Conservation (phyloP, 2,329 filamentous ascomycete genomes). For the Amauroascus niger region DNA sequence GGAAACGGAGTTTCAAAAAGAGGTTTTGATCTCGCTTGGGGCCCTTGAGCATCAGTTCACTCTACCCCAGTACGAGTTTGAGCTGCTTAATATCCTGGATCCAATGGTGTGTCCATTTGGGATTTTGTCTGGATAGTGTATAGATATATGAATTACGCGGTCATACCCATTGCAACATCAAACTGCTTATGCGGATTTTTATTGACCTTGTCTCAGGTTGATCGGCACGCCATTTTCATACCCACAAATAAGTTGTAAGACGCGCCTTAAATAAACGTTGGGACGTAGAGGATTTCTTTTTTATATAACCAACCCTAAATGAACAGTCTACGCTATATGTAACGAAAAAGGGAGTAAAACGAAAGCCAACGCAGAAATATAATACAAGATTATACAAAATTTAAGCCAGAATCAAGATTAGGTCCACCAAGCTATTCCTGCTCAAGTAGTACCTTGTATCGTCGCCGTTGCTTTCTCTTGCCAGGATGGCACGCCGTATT, state of each 20-base stretch:
- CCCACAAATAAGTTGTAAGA: background rate
- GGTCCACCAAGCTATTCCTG: slow-evolving; percentile 16
- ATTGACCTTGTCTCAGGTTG: background rate
- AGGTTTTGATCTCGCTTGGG: background rate
- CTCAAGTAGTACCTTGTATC: slow-evolving; percentile 74
- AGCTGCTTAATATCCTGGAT: background rate
- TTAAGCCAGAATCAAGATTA: background rate
- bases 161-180: background rate
- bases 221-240: background rate
- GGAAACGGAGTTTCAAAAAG: background rate
- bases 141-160: background rate
- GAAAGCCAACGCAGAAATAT: background rate
- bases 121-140: background rate
- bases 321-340: background rate
- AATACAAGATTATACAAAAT: background rate
- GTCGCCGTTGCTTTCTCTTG: slow-evolving; percentile 66
- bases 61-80: background rate
- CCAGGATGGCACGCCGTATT: slow-evolving; percentile 49
- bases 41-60: background rate
- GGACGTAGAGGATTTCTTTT: background rate
- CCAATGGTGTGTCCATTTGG: background rate
- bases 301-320: background rate
- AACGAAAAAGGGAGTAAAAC: background rate
- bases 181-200: background rate
- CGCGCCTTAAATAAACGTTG: background rate